Evolutionary conservation across 2,329 filamentous ascomycete genomes (phyloP).

Genomic region (Atkinsonella texensis): DNA sequence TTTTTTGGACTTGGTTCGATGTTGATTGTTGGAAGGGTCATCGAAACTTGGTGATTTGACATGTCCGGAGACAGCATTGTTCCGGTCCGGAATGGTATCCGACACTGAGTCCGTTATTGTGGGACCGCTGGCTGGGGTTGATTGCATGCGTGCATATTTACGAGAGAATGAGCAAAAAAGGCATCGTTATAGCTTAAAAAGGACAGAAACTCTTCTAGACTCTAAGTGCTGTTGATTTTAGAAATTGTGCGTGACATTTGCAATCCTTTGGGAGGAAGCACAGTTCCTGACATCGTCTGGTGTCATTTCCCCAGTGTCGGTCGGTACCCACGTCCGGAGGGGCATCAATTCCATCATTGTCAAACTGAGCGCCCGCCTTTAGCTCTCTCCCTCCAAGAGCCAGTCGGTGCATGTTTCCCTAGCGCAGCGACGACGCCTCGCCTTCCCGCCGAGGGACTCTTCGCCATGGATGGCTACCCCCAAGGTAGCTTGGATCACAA

Average conservation of each 20-base stretch:
- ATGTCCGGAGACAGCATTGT: slow-evolving; percentile 15
- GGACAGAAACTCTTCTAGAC: no score
- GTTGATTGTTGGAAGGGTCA: neutral
- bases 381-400: slow-evolving; percentile 10
- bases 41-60: slow-evolving; percentile 9
- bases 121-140: no score
- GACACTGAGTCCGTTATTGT: neutral
- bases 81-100: slow-evolving; percentile 14
- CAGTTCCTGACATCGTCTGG: neutral
- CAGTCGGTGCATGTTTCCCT: slow-evolving; percentile 1
- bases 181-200: no score
- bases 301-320: neutral
- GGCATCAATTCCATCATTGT: neutral
- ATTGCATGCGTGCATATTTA: no score
- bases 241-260: no score
- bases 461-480: slow-evolving; percentile 67
- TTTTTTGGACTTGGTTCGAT: neutral
- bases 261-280: no score
- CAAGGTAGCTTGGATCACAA: slow-evolving; percentile 74
- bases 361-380: neutral
- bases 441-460: slow-evolving; percentile 10
- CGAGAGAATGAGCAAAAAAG: no score
- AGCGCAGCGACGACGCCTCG: slow-evolving; percentile 1
- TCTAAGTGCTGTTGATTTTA: no score
- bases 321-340: slow-evolving; percentile 2